These are phyloP conservation scores for Ustilago nuda DNA, from an alignment of 1,284 basidiomycete species.

Conservation along the genomic window DNA sequence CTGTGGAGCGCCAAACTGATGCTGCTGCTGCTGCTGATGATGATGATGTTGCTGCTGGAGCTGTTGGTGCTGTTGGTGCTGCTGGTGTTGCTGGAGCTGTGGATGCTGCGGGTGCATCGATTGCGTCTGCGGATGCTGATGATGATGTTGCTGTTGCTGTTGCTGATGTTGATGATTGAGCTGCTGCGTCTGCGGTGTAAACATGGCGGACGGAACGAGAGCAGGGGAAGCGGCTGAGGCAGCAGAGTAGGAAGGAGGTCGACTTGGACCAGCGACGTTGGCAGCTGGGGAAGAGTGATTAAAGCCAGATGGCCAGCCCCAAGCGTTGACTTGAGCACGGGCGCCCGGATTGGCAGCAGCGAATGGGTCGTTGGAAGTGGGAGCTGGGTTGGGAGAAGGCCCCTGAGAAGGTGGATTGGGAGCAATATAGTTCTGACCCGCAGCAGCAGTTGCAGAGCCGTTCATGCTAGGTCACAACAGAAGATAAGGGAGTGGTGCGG, in stretches of 20 bases:
- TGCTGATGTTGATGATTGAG: slow-evolving; percentile 33
- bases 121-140: slow-evolving; percentile 30
- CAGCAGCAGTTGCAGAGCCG: slow-evolving; percentile 49
- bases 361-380: slow-evolving; percentile 27
- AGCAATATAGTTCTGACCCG: slow-evolving; percentile 36
- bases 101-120: slow-evolving; percentile 32
- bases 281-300: slow-evolving; percentile 38
- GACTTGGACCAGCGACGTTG: slow-evolving; percentile 30
- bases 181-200: slow-evolving; percentile 34
- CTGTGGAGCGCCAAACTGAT: slow-evolving; percentile 13
- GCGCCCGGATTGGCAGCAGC: slow-evolving; percentile 15
- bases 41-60: slow-evolving; percentile 23
- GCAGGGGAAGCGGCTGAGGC: slow-evolving; percentile 34
- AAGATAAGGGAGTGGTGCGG: not conserved
- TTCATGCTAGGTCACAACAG: slow-evolving; percentile 41
- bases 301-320: slow-evolving; percentile 56
- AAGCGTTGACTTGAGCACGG: slow-evolving; percentile 52
- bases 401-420: slow-evolving; percentile 29
- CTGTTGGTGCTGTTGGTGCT: slow-evolving; percentile 29
- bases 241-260: slow-evolving; percentile 18
- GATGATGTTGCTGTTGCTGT: slow-evolving; percentile 23
- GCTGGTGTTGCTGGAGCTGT: slow-evolving; percentile 29
- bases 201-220: slow-evolving; percentile 34
- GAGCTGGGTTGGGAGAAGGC: slow-evolving; percentile 27
- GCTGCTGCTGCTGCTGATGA: slow-evolving; percentile 23